Evolutionary conservation across 2,329 filamentous ascomycete species (phyloP).

Genomic region (Cryphonectria radicalis): DNA sequence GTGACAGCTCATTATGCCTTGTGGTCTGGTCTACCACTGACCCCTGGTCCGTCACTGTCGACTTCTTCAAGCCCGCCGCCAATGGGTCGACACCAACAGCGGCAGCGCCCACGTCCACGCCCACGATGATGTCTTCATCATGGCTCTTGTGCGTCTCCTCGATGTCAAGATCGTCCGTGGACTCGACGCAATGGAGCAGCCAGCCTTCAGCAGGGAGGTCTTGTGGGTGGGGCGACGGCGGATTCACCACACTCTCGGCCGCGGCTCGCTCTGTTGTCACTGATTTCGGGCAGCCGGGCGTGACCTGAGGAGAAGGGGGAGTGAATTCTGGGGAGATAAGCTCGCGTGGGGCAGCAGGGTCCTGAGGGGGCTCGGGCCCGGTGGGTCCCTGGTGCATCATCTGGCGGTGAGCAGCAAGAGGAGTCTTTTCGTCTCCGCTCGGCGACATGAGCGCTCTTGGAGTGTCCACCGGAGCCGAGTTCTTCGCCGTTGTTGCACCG

Average conservation of each 20-base stretch:
- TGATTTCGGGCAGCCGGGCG: neutral
- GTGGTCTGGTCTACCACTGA: neutral
- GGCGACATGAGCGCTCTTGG: neutral
- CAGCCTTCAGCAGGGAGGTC: constrained; percentile 10
- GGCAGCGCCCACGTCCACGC: neutral
- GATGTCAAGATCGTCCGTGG: neutral
- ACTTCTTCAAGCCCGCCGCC: neutral
- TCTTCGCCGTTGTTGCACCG: neutral
- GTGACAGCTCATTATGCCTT: constrained; percentile 17
- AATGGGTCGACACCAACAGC: constrained; percentile 10
- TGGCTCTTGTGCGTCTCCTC: neutral
- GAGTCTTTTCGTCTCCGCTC: constrained; percentile 14
- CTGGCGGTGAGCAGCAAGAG: constrained; percentile 11
- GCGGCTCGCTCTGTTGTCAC: neutral
- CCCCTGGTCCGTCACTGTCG: neutral
- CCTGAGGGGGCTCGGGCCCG: neutral
- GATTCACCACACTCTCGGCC: neutral
- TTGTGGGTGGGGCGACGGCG: neutral
- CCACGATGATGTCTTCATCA: neutral
- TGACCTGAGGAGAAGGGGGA: neutral
- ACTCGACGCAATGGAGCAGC: constrained; percentile 17
- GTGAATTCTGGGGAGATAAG: neutral
- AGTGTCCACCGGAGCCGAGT: neutral
- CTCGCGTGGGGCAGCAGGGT: neutral
- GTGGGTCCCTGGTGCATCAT: constrained; percentile 1